phyloP scores from a whole-genome alignment of 208 protist species.

The Crithidia thermophila region DNA sequence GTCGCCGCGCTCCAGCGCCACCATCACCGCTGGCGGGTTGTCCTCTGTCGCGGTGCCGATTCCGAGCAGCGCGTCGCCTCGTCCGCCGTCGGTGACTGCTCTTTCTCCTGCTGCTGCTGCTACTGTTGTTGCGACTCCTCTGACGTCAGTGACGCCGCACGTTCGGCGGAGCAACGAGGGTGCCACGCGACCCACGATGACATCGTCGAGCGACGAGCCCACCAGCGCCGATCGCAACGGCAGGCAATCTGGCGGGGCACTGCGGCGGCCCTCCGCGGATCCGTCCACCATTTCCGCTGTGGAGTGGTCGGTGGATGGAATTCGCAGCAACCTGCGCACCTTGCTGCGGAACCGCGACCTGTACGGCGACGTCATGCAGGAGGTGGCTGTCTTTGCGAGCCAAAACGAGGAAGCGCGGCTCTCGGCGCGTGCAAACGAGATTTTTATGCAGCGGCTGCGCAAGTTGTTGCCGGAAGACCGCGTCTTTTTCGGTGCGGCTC shows the following conservation, averaged over 20 bases:
- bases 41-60: background rate
- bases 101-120: no score
- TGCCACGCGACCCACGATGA: slow-evolving; percentile 3
- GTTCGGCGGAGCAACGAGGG: background rate
- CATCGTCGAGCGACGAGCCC: background rate
- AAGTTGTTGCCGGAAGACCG: slow-evolving; percentile 50
- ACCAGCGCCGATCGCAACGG: background rate
- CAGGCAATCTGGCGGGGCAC: background rate
- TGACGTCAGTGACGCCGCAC: slow-evolving; percentile 9
- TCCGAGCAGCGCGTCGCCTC: slow-evolving; percentile 2
- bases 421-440: slow-evolving; percentile 50
- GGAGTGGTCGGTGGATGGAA: slow-evolving; percentile 44
- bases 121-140: background rate
- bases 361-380: slow-evolving; percentile 58
- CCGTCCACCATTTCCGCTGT: slow-evolving; percentile 31
- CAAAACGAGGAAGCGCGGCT: slow-evolving; percentile 54
- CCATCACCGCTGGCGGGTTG: background rate
- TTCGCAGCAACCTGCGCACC: slow-evolving; percentile 46
- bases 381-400: slow-evolving; percentile 53
- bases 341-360: slow-evolving; percentile 43
- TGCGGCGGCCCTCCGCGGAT: background rate
- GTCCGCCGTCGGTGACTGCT: no score
- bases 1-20: background rate
- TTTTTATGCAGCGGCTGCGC: slow-evolving; percentile 66
- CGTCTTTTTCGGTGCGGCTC: slow-evolving; percentile 47